Percentiles rank a stretch among this genome's conserved stretches.
phyloP scores from a whole-genome alignment of 345 rosid genomes.

The Sisymbrium altissimum region DNA sequence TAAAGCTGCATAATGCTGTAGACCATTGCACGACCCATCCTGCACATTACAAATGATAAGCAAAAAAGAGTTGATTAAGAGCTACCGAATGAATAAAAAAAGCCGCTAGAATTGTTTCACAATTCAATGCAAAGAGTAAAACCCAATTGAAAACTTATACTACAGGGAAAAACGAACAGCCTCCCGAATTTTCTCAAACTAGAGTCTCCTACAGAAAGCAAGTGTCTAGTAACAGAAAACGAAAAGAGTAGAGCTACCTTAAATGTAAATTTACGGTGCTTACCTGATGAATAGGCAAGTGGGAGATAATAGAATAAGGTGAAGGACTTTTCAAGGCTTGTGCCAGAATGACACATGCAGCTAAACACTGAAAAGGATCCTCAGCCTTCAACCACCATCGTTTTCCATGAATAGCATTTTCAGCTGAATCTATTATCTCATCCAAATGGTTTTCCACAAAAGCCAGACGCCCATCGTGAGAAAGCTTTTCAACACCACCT shows the following conservation, averaged over 20 bases:
- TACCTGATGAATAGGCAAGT: conserved; percentile 97
- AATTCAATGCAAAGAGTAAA: neutral
- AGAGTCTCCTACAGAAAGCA: neutral
- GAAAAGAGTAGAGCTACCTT: neutral
- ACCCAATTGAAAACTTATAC: neutral
- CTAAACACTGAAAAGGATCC: conserved; percentile 98
- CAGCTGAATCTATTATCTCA: conserved; percentile 90
- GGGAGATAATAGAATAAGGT: conserved; percentile 64
- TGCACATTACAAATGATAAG: conserved; percentile 29
- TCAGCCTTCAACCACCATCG: conserved; percentile 97
- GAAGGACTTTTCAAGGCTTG: conserved; percentile 86
- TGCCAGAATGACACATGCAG: conserved; percentile 79
- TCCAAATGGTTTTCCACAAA: conserved; percentile 80
- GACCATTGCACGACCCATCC: conserved; percentile 99
- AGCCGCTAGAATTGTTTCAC: neutral
- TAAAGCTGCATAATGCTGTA: conserved; percentile 97
- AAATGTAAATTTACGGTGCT: conserved; percentile 18
- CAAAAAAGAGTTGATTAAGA: neutral
- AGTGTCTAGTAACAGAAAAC: neutral
- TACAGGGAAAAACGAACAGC: neutral
- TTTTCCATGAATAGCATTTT: conserved; percentile 77
- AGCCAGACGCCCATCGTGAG: conserved; percentile 80
- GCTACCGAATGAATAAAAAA: neutral
- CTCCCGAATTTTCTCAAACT: neutral
- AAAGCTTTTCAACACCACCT: conserved; percentile 89